Evolutionary conservation across 1,139 yeast species (phyloP), one percentile per base, ranked within the genome.

Genomic region (Casaregolazyma lundiana): DNA sequence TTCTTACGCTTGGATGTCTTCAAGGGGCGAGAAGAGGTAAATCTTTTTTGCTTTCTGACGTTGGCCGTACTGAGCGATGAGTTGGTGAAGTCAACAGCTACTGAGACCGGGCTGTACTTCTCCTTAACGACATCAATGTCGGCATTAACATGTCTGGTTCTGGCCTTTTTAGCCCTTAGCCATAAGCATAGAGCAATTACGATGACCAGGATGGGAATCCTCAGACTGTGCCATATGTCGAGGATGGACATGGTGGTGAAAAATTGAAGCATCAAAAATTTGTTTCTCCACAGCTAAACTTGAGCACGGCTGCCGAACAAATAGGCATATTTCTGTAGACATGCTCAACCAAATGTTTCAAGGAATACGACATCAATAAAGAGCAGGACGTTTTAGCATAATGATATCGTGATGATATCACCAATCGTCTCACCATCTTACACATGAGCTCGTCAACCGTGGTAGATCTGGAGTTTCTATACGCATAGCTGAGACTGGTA

Each of bases 41-140:
- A 40, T 19, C 43, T 17, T n/a, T 38, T 38, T 15, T 26, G 41
- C 13, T 22, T 26, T 40, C 30, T 40, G 21, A 17, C 35, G 8
- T 29, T 38, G 2, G 26, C 34, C 6, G 37, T 19, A 11, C 34
- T 24, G 3, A 40, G 53, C 7, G 69, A 39, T 16, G 43, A n/a
- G 15, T 38, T 58, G 1, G 77, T 73, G 58, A 72, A 72, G 52
- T 73, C 77, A 17, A 72, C 65, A 3, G 75, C 70, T 24, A 70
- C 48, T 16, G 64, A 60, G 6, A 45, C 49, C n/a, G 38, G 20
- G 6, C 34, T 5, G 7, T 41, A 19, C 17, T 43, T 43, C 18
- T 21, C 38, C 29, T 17, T 13, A n/a, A 18, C 36, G n/a, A 16
- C 37, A 18, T 30, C 36, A 15, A 26, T 26, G 16, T 21, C 29